Evolutionary conservation across 768 basidiomycete genomes (phyloP).

Genomic region (Hypholoma sublateritium): DNA sequence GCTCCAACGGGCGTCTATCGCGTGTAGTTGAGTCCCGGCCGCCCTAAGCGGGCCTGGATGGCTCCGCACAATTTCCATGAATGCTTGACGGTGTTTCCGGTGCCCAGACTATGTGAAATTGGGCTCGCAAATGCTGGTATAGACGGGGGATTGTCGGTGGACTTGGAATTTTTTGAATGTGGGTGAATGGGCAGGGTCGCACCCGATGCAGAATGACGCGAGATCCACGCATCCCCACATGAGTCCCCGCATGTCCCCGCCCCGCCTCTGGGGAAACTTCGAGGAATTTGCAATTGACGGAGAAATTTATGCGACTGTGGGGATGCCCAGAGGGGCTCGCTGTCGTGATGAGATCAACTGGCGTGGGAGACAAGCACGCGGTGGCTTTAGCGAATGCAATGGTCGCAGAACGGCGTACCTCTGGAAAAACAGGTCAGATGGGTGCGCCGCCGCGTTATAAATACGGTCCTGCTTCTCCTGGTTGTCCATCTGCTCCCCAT

Average conservation of each 20-base stretch:
- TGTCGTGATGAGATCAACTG: constrained; percentile 1
- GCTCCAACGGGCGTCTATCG: not conserved
- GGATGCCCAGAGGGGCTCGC: too few relatives aligned
- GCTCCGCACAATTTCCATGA: not conserved
- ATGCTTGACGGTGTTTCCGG: too few relatives aligned
- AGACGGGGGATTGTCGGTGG: constrained; percentile 20
- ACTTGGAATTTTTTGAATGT: not conserved
- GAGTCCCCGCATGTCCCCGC: constrained; percentile 3
- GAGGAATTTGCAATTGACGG: constrained; percentile 25
- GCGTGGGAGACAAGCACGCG: not conserved
- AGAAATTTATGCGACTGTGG: constrained; percentile 8
- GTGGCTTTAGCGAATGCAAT: not conserved
- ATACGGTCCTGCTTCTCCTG: constrained; percentile 24
- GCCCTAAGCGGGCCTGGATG: not conserved
- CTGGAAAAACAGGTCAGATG: constrained; percentile 44
- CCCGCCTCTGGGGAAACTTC: constrained; percentile 27
- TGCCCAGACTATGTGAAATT: too few relatives aligned
- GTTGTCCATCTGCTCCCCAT: constrained; percentile 31
- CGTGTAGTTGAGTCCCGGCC: not conserved
- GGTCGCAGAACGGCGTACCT: constrained; percentile 34
- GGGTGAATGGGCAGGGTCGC: constrained; percentile 15
- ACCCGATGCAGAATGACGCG: too few relatives aligned
- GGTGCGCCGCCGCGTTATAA: constrained; percentile 28
- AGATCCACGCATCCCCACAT: not conserved
- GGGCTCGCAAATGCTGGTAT: not conserved